Evolutionary conservation across 2,329 filamentous ascomycete species (phyloP), one percentile per base, ranked within the genome.

Genomic region (Aspergillus luchuensis): DNA sequence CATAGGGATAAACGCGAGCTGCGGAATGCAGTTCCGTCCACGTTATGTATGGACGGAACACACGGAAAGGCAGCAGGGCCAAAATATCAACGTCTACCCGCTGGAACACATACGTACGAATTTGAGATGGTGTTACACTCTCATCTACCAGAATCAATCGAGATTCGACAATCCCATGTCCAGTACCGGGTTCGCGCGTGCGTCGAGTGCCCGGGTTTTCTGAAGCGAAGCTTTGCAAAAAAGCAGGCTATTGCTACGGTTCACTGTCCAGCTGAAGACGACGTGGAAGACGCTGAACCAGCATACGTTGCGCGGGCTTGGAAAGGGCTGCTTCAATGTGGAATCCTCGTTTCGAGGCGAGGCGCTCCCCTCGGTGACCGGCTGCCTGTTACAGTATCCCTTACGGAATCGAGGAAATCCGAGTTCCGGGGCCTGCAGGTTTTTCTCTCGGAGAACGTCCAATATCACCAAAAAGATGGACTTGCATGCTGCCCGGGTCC

Each of bases 111-210:
- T 19, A 53, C 43, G 21, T 65, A 61, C 38, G 41, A 61, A 3
- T 65, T 65, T 13, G 63, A 65, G 39, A 65, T 65, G 63, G 49
- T 65, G 17, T 17, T 65, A 17, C 61, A 56, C 21, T 58, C 63
- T 8, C 38, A 57, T 5, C 33, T 65, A n/a, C 63, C 63, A 8
- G 60, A 65, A 19, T 61, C 63, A 3, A 57, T 63, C 33, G 43
- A 56, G 13, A 43, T 65, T n/a, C 60, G 61, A 19, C 55, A 59
- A 15, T 57, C 56, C 52, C 33, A 57, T 25, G 63, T 65, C 13
- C 55, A 52, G 15, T 65, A 65, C n/a, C 52, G 56, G 30, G 55
- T 65, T 15, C 55, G 57, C 19, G 63, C 61, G 4, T 61, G 60
- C 8, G 36, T 65, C 6, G 58, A 61, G 43, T 45, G 52, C 7